Percentiles rank a stretch among this genome's conserved stretches.
Conservation (phyloP, 768 basidiomycete species). For the Kwoniella mangroviensis region DNA sequence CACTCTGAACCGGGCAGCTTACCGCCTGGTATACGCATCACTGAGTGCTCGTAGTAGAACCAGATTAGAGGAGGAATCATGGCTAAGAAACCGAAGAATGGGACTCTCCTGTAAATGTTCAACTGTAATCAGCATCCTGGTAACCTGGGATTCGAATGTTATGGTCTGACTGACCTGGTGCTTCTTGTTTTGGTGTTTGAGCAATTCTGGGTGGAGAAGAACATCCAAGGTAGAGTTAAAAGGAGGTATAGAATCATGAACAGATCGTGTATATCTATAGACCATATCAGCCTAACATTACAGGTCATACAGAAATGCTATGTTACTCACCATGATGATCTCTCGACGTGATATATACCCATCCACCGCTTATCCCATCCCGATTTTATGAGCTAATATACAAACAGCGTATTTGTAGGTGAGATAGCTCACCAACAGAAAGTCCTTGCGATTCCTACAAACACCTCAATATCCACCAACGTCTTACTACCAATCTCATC, state of each 20-base stretch:
- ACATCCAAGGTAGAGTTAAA: slow-evolving; percentile 87
- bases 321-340: slow-evolving; percentile 67
- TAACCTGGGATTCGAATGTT: too few relatives aligned
- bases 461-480: slow-evolving; percentile 63
- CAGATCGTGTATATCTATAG: slow-evolving; percentile 72
- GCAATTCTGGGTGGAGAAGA: slow-evolving; percentile 68
- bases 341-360: slow-evolving; percentile 83
- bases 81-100: slow-evolving; percentile 71
- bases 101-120: slow-evolving; percentile 34
- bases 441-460: slow-evolving; percentile 72
- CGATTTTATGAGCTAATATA: slow-evolving; percentile 2
- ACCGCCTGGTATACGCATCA: slow-evolving; percentile 78
- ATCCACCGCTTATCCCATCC: slow-evolving; percentile 66
- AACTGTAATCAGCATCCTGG: too few relatives aligned
- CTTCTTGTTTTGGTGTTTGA: slow-evolving; percentile 40
- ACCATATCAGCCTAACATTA: not conserved
- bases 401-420: too few relatives aligned
- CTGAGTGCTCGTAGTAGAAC: slow-evolving; percentile 85
- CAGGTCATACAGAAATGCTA: not conserved
- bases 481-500: slow-evolving; percentile 10
- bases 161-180: slow-evolving; percentile 29
- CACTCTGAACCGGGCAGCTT: slow-evolving; percentile 26
- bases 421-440: slow-evolving; percentile 64
- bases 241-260: slow-evolving; percentile 87
- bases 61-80: slow-evolving; percentile 75